Conservation (phyloP, 2,329 filamentous ascomycete species). For the Pseudogymnoascus sp. region DNA sequence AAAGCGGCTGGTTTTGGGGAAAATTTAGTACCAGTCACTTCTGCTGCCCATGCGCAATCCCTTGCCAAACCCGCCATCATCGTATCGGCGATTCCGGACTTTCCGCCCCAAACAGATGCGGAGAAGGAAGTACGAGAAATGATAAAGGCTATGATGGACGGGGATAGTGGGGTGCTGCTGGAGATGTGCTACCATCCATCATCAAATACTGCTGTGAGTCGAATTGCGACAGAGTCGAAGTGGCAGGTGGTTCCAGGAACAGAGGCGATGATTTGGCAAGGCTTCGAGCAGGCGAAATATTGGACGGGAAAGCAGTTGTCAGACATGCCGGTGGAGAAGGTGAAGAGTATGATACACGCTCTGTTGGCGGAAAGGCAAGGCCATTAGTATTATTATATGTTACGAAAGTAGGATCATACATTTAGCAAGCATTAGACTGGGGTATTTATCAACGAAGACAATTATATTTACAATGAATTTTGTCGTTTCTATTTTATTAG, state of each 20-base stretch:
- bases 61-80: constrained; percentile 58
- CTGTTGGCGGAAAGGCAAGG: constrained; percentile 15
- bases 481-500: background rate
- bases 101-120: constrained; percentile 56
- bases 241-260: constrained; percentile 73
- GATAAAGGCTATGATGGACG: constrained; percentile 32
- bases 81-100: constrained; percentile 70
- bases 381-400: constrained; percentile 5
- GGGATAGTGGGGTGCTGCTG: constrained; percentile 59
- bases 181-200: constrained; percentile 79
- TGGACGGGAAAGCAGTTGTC: constrained; percentile 59
- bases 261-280: constrained; percentile 72
- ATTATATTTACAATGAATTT: background rate
- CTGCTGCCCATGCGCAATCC: constrained; percentile 49
- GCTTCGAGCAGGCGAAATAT: constrained; percentile 57
- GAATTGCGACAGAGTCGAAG: constrained; percentile 50
- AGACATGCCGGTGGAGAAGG: constrained; percentile 52
- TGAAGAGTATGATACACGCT: constrained; percentile 43
- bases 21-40: constrained; percentile 53
- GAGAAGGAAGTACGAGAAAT: constrained; percentile 51
- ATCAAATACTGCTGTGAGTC: constrained; percentile 56
- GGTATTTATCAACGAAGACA: background rate
- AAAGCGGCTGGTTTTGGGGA: constrained; percentile 50
- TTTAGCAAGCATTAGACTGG: constrained; percentile 1
- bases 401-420: background rate